Evolutionary conservation across 2,329 filamentous ascomycete species (phyloP).

Genomic region (Scleromitrula shiraiana): DNA sequence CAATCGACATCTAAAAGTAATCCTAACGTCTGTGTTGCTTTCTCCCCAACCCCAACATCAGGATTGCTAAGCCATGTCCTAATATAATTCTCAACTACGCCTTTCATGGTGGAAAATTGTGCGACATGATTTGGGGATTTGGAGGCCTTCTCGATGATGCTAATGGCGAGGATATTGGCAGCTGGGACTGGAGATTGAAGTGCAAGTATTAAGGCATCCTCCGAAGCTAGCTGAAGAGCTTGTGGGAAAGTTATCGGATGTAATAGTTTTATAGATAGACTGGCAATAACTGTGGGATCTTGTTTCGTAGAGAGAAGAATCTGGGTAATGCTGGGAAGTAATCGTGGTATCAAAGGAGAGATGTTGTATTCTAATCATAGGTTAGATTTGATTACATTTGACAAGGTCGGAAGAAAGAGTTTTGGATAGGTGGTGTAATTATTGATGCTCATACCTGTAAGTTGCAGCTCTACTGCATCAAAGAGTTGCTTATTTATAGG

Average conservation of each 20-base stretch:
- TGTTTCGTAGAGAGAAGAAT: conserved; percentile 44
- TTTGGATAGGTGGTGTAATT: too few species aligned
- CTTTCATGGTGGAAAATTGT: conserved; percentile 42
- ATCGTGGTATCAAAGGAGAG: conserved; percentile 40
- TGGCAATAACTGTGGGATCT: conserved; percentile 44
- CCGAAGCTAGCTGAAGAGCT: conserved; percentile 43
- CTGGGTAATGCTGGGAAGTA: conserved; percentile 46
- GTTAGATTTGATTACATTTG: conserved; percentile 12
- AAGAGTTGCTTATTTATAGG: conserved; percentile 43
- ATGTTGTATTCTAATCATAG: conserved; percentile 41
- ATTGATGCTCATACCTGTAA: conserved; percentile 38
- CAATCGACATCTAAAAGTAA: conserved; percentile 50
- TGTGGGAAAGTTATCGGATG: conserved; percentile 44
- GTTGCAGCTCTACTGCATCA: conserved; percentile 51
- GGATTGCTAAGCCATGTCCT: conserved; percentile 45
- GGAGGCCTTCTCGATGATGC: conserved; percentile 48
- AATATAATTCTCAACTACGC: conserved; percentile 41
- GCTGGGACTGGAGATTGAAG: conserved; percentile 46
- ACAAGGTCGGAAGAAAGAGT: too few species aligned
- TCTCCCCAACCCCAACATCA: conserved; percentile 48
- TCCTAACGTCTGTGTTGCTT: conserved; percentile 41
- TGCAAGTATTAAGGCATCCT: conserved; percentile 43
- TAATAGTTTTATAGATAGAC: conserved; percentile 48
- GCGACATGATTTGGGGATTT: conserved; percentile 40
- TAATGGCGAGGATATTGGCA: conserved; percentile 49